A percentile compares a stretch with the other conserved stretches of the same genome.
phyloP scores from a whole-genome alignment of 371 early-diverging fungal genomes.

The Capillidium heterosporum region DNA sequence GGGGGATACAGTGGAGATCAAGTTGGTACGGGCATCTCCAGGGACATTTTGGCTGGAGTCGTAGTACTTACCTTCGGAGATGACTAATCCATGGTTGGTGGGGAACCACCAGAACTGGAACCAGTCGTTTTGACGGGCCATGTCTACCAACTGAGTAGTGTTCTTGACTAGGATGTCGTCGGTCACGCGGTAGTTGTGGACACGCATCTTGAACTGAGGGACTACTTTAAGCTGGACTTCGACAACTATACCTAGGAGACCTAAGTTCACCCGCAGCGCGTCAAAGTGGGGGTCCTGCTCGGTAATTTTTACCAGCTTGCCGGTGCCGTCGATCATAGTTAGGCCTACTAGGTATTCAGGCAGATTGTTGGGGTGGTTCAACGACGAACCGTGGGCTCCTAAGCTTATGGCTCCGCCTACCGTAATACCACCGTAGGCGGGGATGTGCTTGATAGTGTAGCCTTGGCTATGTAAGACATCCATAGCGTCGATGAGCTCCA shows the following conservation, averaged over 20 bases:
- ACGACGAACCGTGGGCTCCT: slow-evolving; percentile 4
- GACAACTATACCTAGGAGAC: too few species aligned
- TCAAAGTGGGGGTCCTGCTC: too few species aligned
- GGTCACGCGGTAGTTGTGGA: too few species aligned
- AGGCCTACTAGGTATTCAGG: background rate
- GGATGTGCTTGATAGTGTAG: background rate
- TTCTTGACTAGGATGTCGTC: too few species aligned
- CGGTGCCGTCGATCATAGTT: background rate
- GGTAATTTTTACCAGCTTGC: too few species aligned
- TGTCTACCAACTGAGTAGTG: too few species aligned
- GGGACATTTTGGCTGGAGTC: background rate
- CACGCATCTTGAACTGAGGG: too few species aligned
- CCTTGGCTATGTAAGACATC: background rate
- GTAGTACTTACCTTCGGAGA: background rate
- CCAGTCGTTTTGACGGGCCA: background rate
- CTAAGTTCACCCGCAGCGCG: too few species aligned
- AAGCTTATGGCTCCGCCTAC: background rate
- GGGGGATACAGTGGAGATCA: background rate
- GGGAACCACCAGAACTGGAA: background rate
- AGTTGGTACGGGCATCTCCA: background rate
- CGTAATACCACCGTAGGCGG: slow-evolving; percentile 1
- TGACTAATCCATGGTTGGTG: background rate
- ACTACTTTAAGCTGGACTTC: too few species aligned
- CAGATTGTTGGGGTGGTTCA: background rate
- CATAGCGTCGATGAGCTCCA: background rate